Evolutionary conservation across 2,329 filamentous ascomycete genomes (phyloP), one percentile per base, ranked within the genome.

Genomic region (Colletotrichum shisoi): DNA sequence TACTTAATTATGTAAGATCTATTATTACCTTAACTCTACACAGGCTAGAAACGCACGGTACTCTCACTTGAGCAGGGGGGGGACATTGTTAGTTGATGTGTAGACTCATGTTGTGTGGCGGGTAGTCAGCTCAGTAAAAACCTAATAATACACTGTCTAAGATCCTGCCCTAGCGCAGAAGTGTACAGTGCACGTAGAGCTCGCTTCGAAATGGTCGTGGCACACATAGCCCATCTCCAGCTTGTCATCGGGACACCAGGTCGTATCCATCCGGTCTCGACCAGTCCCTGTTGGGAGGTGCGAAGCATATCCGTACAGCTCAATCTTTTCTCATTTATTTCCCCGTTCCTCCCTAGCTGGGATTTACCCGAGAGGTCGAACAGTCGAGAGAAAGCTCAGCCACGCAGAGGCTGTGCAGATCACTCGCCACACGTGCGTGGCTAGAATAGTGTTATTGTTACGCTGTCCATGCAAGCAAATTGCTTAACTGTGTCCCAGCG

Each of bases 91-190:
- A n/a, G n/a, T n/a, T n/a, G n/a, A n/a, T n/a, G n/a, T n/a, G n/a
- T n/a, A n/a, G n/a, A n/a, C n/a, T n/a, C n/a, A 59, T 49, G 21
- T 15, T 57, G 51, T 65, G 62, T 66, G 62, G 65, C 48, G 42
- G 56, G 13, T 49, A 62, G 24, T 15, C 11, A 27, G 21, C 34
- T n/a, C 17, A n/a, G 31, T 21, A 34, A 8, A 34, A 17, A 8
- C 6, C 12, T 4, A n/a, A 27, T 8, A 13, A 12, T 19, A 31
- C 57, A 59, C 57, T 51, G 57, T 59, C 21, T 15, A 12, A 24
- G 3, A 0, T 2, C 2, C 2, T 13, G 8, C 1, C 13, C n/a
- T 37, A 4, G 9, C 13, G 17, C 1, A 4, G 0, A 1, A 37
- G 2, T 0, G 1, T 48, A 58, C 56, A 58, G 56, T 58, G 56